Base-by-base conservation (phyloP, 371 early-diverging fungal species). In the Mucor velutinosus region DNA sequence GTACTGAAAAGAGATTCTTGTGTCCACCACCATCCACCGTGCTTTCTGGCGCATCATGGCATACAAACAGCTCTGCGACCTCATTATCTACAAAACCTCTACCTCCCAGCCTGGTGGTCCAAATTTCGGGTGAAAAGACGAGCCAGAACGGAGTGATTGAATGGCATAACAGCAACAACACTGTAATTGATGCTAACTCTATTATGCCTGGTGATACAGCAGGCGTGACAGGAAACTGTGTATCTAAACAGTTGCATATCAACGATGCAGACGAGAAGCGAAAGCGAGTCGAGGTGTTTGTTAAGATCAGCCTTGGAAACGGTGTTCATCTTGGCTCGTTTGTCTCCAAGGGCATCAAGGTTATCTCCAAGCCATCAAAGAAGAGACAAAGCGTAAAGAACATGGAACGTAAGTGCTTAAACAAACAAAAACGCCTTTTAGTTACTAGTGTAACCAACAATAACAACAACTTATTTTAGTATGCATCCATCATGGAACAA, bases 351-450 rank as follows among this genome's bases (percentile, higher is more conserved):
- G 87, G 91, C 7, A 91, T 94, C 71, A 93, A 93, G 71, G 93
- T 94, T n/a, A 94, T 94, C 62, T 89, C 89, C 76, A 94, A 94
- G 74, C 94, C 94, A 0, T 89, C 90, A 67, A 94, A 94, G 77
- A 93, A 93, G 77, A 80, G 92, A 47, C 95, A 89, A 74, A 94
- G 91, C 72, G 89, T 86, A 29, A 92, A 92, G 75, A 95, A 95
- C 72, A 91, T 92, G 80, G 93, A 93, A 65, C 76, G 86, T 82
- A 83, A 83, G 84, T 75, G 37, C 37, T 60, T 58, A 23, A 53
- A 53, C 10, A 53, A 53, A 27, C 11, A 63, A 53, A 53, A 15
- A 51, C 35, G 33, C 37, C 33, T 6, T 51, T 12, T 37, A 21
- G n/a, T 10, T 57, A 14, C 27, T 53, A 27, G 53, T 53, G 53